Base-by-base conservation (phyloP, 441 rosid genomes). In the Viola pubescens region DNA sequence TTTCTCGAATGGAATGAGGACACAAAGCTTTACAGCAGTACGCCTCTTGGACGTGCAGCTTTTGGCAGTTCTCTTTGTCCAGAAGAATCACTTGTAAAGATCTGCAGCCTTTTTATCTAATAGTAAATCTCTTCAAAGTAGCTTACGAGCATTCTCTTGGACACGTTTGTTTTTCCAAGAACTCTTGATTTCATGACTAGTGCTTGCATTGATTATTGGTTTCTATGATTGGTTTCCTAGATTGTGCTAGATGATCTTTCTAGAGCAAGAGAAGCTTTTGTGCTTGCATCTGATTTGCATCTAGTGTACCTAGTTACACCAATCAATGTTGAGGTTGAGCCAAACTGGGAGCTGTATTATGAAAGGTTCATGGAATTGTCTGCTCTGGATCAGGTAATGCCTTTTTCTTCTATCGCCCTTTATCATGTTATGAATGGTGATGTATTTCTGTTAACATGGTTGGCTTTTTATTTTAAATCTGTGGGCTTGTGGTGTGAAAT, bases 31-130 rank as follows among this genome's bases (percentile, higher is more conserved):
- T 94, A 90, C 63, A 70, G 85, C 67, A 70, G 89, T 59, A 86
- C 97, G 54, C 90, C 99, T 62, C 99, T 94, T n/a, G 99, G 99
- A 61, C 94, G 90, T 72, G 99, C 96, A 68, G 68, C 99, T 73
- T 94, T 94, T 82, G 97, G 97, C 70, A 94, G 99, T 78, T 94
- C 99, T 66, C 88, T 94, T 63, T 83, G 94, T 77, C 99, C 99
- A 63, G 99, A 90, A 73, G 99, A 94, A 76, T 94, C 99, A 62
- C 94, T 94, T 71, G 99, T 94, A 88, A 70, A 55, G 54, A 48
- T 75, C 46, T 52, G 49, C 50, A 5, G 4, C 5, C 26, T 48
- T 8, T 54, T 19, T 16, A 13, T 54, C 10, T 37, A 52, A 57
- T 44, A 50, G 40, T 37, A 41, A 48, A 47, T 41, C 63, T 59